A percentile compares a stretch with the other conserved stretches of the same genome.
These are phyloP conservation scores for Arabidopsis arenosa DNA, from an alignment of 345 rosid species.

Conservation along the genomic window DNA sequence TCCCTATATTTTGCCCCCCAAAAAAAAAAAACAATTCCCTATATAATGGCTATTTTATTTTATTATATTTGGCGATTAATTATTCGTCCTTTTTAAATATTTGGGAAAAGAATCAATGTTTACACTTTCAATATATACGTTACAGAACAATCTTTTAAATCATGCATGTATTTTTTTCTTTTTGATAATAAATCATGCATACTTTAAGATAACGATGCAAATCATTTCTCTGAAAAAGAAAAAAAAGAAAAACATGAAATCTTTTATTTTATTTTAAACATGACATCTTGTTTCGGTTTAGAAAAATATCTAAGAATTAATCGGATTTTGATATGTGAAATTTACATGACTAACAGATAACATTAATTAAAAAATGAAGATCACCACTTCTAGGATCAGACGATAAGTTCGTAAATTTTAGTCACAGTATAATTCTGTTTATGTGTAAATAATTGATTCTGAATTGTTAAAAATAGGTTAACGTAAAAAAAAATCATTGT, in stretches of 20 bases:
- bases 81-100: constrained; percentile 1
- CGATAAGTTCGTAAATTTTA: background rate
- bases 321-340: background rate
- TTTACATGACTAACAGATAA: background rate
- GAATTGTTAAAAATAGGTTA: background rate
- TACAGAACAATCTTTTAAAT: background rate
- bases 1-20: too few species aligned
- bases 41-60: background rate
- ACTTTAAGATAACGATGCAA: background rate
- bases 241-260: background rate
- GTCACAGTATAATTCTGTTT: background rate
- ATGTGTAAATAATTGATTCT: background rate
- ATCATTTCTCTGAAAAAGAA: background rate
- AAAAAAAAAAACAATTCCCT: too few species aligned
- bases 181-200: background rate
- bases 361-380: background rate
- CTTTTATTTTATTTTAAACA: too few species aligned
- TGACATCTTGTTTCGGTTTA: too few species aligned
- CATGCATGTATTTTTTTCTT: too few species aligned
- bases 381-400: background rate
- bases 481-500: background rate
- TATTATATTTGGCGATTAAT: background rate
- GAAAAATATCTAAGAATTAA: background rate
- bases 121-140: background rate
- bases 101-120: too few species aligned